These are phyloP conservation scores for Capsicum baccatum DNA, from an alignment of 257 asterid genomes.

Conservation along the genomic window DNA sequence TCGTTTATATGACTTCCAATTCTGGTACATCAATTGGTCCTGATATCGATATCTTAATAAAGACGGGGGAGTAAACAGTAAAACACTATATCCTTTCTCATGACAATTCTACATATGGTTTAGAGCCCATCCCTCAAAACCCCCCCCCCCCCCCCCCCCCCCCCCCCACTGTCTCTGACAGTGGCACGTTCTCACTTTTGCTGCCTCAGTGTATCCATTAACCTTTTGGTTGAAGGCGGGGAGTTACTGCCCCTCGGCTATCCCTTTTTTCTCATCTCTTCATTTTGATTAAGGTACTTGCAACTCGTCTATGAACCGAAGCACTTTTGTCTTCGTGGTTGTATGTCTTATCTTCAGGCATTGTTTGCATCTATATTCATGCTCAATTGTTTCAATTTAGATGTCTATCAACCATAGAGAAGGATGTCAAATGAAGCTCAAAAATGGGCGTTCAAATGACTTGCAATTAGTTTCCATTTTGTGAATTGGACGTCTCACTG, in stretches of 20 bases:
- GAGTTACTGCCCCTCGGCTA: not conserved
- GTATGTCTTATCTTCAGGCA: not conserved
- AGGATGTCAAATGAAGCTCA: not conserved
- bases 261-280: conserved; percentile 5
- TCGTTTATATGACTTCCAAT: not conserved
- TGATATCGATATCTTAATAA: conserved; percentile 10
- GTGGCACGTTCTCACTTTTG: not conserved
- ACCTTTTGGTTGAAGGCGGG: conserved; percentile 17
- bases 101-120: conserved; percentile 13
- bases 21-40: not conserved
- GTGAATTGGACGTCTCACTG: conserved; percentile 24
- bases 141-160: not conserved
- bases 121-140: not conserved
- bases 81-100: not conserved
- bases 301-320: not conserved
- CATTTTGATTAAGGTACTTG: conserved; percentile 5
- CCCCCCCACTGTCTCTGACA: not conserved
- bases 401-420: conserved; percentile 5
- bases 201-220: not conserved
- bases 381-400: conserved; percentile 25
- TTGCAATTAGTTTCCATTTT: not conserved
- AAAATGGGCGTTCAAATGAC: not conserved
- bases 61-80: not conserved
- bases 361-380: conserved; percentile 9
- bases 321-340: not conserved